phyloP scores from a whole-genome alignment of 2,329 filamentous ascomycete species.

The Capronia epimyces region DNA sequence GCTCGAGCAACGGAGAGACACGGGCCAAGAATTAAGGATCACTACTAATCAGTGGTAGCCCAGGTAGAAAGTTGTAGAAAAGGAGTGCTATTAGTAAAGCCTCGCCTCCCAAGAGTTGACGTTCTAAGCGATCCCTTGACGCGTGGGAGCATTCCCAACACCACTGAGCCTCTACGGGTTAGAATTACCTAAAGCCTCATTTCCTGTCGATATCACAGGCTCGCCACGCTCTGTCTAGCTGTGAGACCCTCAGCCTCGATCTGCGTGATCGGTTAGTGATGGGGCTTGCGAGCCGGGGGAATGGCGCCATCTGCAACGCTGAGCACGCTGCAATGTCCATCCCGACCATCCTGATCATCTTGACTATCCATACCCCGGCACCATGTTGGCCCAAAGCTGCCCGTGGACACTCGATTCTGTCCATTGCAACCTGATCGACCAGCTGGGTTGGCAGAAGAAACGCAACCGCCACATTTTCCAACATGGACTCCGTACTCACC shows the following conservation, averaged over 20 bases:
- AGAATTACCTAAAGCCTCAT: not conserved
- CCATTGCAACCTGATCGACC: not conserved
- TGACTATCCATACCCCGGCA: not conserved
- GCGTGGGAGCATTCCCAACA: no score
- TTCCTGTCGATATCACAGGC: not conserved
- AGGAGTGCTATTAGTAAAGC: not conserved
- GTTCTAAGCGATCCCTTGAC: not conserved
- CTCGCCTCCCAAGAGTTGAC: not conserved
- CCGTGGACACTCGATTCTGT: not conserved
- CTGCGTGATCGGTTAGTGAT: not conserved
- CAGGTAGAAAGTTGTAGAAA: not conserved
- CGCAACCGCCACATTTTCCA: not conserved
- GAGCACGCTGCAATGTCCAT: not conserved
- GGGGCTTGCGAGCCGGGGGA: not conserved
- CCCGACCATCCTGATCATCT: no score
- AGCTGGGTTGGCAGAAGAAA: not conserved
- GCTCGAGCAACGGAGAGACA: slow-evolving; percentile 14
- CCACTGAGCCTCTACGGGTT: no score
- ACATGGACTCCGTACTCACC: not conserved
- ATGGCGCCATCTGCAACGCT: not conserved
- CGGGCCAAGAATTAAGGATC: not conserved
- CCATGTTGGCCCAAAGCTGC: not conserved
- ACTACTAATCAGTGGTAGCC: no score
- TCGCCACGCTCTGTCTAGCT: not conserved
- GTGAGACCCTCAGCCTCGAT: not conserved